These are phyloP conservation scores for Vigna reflexopilosa DNA, from an alignment of 306 rosid genomes.

Conservation along the genomic window DNA sequence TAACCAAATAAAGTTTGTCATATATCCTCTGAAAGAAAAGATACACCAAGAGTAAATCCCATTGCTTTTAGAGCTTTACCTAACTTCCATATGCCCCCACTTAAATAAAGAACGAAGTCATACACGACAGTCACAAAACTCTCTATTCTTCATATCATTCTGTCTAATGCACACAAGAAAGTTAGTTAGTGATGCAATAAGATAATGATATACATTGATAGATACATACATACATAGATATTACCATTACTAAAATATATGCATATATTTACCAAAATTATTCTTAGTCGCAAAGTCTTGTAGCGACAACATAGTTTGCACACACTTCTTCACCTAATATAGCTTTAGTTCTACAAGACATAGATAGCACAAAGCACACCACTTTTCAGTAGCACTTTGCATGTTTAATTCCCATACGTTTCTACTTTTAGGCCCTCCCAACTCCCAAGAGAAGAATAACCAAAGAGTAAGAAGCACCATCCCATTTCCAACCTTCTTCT, in stretches of 20 bases:
- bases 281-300: conserved; percentile 26
- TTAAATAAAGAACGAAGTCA: conserved; percentile 37
- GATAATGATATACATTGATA: background rate
- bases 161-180: background rate
- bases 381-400: conserved; percentile 37
- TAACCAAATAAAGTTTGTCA: background rate
- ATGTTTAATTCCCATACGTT: conserved; percentile 23
- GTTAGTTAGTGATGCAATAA: conserved; percentile 5
- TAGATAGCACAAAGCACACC: background rate
- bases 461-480: background rate
- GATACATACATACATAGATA: background rate
- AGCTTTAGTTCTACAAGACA: conserved; percentile 31
- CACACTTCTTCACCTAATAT: conserved; percentile 37
- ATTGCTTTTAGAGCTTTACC: conserved; percentile 36
- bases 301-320: conserved; percentile 9
- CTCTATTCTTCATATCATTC: background rate
- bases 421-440: conserved; percentile 7
- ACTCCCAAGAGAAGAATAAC: conserved; percentile 19
- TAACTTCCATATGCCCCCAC: conserved; percentile 33
- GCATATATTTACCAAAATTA: conserved; percentile 15
- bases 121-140: conserved; percentile 26
- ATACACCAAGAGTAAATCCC: background rate
- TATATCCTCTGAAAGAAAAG: background rate
- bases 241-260: background rate
- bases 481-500: background rate